Base-by-base conservation (phyloP, 1,284 basidiomycete genomes). In the Rhizoctonia solani region DNA sequence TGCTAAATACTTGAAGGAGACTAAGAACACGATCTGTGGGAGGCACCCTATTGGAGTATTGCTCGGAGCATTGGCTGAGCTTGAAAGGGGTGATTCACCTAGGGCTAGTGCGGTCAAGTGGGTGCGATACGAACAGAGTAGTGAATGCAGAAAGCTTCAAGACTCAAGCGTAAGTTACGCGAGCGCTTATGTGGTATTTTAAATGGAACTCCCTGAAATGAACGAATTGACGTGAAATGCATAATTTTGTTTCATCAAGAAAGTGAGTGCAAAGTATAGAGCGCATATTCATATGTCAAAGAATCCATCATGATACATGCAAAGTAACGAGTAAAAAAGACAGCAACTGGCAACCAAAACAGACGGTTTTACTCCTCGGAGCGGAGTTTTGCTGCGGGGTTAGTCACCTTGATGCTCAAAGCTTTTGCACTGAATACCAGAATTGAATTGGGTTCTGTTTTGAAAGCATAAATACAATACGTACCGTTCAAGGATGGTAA, bases 101-200 rank as follows among this genome's bases (percentile, higher is more conserved):
- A 66, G 30, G 59, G 39, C 30, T 41, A 56, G 44, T 54, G 79
- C 76, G 49, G 74, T 90, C 56, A 84, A 86, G 69, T 97, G 93
- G 87, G 90, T 95, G 32, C 81, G 88, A 71, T 98, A 98, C 76
- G 93, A 93, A 76, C 96, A 98, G 79, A 98, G 95, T 75, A 92
- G 87, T 74, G 79, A 83, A 69, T 95, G 92, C 74, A 69, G 81
- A 68, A 84, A 77, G 4, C 75, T 89, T 50, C 79, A 81, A 44
- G 93, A 95, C 76, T 93, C 90, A 53, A 96, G 93, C 74, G 96
- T 99, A 37, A 96, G 93, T 76, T 99, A 99, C 76, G 95, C 95
- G 1, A 94, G 93, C 74, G 96, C 89, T 25, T 92, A 86, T 77
- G 78, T 93, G 54, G 81, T 78, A 47, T 83, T 89, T 69, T 80